Base-by-base conservation (phyloP, 2,329 filamentous ascomycete species). In the Orbilia brochopaga region DNA sequence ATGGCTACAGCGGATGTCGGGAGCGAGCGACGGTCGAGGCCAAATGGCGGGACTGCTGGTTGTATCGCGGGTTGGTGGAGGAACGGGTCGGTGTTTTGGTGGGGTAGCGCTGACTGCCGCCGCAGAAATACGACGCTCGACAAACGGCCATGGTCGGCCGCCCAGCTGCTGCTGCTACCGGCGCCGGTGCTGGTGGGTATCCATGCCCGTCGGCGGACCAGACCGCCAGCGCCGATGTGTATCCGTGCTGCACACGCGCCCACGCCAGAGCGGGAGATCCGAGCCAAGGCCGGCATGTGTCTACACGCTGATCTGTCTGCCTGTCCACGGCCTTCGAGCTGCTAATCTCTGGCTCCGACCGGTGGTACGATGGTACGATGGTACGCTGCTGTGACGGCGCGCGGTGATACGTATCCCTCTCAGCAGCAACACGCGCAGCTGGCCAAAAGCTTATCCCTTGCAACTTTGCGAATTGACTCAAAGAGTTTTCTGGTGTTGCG, bases 1-100 rank as follows among this genome's bases (percentile, higher is more conserved):
- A 97, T 97, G 78, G 81, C 83, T 81, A 82, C 78, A 76, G 82
- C 76, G 74, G 85, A 86, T 76, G 79, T 82, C 74, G 83, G 83
- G 78, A 87, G 85, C 42, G 61, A 75, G 60, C 78, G 78, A 60
- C 48, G 53, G 59, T 70, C 63, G 66, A 70, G 30, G 63, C 53
- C 59, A 19, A 46, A 54, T 32, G 50, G n/a, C 57, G 52, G 52
- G 57, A 46, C 46, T 69, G 55, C 51, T 59, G 59, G 24, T 56
- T 15, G 8, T 15, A 52, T 63, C 24, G 59, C 59, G 50, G 59
- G 59, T 70, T 70, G 66, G 66, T 70, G 66, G 59, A 59, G 55
- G 53, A 59, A 70, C 35, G 51, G 61, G 55, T 64, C 54, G 54
- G 23, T 70, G 59, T 70, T 70, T 69, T 69, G 65, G 65, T 69